phyloP scores from a whole-genome alignment of 305 asterid species.

The Solanum aculeatissimum region DNA sequence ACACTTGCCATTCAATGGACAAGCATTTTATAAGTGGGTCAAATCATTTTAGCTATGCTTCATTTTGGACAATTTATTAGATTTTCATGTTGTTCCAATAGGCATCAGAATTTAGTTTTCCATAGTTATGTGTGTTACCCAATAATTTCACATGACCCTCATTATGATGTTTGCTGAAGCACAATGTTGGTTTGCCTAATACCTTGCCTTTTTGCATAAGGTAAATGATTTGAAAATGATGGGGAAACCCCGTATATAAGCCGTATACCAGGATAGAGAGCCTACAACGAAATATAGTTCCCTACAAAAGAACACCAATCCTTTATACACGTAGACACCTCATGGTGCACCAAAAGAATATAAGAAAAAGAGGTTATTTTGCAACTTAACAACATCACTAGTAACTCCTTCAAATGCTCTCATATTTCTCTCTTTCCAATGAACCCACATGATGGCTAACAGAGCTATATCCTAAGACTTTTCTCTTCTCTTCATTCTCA shows the following conservation, averaged over 20 bases:
- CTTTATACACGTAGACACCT: not conserved
- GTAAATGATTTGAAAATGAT: not conserved
- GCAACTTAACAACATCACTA: not conserved
- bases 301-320: too few species aligned
- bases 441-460: not conserved
- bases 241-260: not conserved
- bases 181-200: not conserved
- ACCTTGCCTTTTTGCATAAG: not conserved
- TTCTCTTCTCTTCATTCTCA: not conserved
- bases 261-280: too few species aligned
- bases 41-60: not conserved
- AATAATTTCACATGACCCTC: not conserved
- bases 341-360: not conserved
- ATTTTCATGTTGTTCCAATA: not conserved
- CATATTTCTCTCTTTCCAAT: not conserved
- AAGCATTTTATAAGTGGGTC: not conserved
- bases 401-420: not conserved
- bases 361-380: not conserved
- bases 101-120: not conserved
- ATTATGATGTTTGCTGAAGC: not conserved
- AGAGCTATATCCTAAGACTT: not conserved
- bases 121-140: not conserved
- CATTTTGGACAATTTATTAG: not conserved
- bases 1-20: not conserved
- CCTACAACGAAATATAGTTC: too few species aligned